A percentile compares a stretch with the other conserved stretches of the same genome.
Evolutionary conservation across 768 basidiomycete genomes (phyloP).

Genomic region (Pleurotus eryngii): DNA sequence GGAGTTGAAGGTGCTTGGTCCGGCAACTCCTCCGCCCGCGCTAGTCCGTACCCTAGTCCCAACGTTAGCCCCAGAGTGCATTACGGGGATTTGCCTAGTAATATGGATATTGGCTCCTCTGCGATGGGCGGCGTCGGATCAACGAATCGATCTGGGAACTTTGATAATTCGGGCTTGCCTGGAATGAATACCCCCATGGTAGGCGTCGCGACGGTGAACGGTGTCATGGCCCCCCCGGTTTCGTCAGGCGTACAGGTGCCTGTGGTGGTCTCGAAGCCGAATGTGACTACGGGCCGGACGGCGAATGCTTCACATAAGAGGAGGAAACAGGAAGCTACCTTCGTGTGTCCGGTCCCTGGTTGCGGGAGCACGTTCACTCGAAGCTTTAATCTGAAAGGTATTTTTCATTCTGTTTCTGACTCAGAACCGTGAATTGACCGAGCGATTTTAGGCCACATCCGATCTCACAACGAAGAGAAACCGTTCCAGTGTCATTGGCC

Average conservation of each 20-base stretch:
- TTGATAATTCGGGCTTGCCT: not conserved
- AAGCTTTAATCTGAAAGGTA: constrained; percentile 91
- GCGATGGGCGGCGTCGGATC: constrained; percentile 1
- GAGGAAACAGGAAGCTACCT: constrained; percentile 86
- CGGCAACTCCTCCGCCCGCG: constrained; percentile 33
- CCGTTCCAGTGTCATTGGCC: constrained; percentile 96
- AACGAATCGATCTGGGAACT: not conserved
- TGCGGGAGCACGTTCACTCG: constrained; percentile 89
- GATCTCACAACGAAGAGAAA: constrained; percentile 92
- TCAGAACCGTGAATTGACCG: constrained; percentile 5
- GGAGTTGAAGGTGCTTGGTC: constrained; percentile 25
- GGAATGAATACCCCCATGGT: not conserved
- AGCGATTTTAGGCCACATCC: constrained; percentile 68
- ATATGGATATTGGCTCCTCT: constrained; percentile 10
- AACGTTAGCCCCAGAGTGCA: constrained; percentile 58
- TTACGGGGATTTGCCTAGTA: constrained; percentile 46
- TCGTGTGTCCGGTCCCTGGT: constrained; percentile 76
- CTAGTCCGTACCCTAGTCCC: constrained; percentile 67
- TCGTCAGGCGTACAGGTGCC: not conserved
- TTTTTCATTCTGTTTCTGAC: not conserved
- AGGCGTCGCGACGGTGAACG: not conserved
- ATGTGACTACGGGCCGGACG: constrained; percentile 89
- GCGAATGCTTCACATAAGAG: constrained; percentile 82
- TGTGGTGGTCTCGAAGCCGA: constrained; percentile 55
- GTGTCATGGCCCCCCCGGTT: constrained; percentile 1